Conservation (phyloP, 768 basidiomycete genomes). For the Candolleomyces eurysporus region DNA sequence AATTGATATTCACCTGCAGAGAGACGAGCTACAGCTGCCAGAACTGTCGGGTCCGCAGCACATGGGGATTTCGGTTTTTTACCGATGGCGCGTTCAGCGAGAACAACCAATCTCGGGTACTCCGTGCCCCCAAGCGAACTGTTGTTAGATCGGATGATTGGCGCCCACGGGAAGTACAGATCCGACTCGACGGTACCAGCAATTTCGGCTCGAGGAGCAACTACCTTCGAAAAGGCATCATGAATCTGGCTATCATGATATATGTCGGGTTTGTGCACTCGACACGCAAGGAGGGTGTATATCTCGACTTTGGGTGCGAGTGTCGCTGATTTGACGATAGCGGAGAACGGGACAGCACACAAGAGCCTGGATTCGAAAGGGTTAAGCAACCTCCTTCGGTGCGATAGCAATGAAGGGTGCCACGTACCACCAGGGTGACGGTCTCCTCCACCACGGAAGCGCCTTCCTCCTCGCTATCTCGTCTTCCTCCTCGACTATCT, state of each 20-base stretch:
- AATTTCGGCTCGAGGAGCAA: no score
- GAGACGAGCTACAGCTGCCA: slow-evolving; percentile 68
- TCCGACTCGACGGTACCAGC: no score
- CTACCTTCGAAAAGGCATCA: neutral
- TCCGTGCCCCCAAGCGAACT: neutral
- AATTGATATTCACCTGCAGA: slow-evolving; percentile 42
- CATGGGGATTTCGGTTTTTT: slow-evolving; percentile 32
- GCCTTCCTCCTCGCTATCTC: slow-evolving; percentile 21
- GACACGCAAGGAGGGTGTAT: slow-evolving; percentile 72
- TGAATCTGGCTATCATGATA: slow-evolving; percentile 17
- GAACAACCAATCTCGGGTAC: neutral
- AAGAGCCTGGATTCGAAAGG: slow-evolving; percentile 51
- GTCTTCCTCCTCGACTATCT: slow-evolving; percentile 24
- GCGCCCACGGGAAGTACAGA: no score
- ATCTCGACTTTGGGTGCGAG: slow-evolving; percentile 73
- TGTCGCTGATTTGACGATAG: slow-evolving; percentile 54
- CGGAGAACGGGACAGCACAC: slow-evolving; percentile 47
- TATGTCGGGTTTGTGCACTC: slow-evolving; percentile 61
- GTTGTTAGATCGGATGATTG: neutral
- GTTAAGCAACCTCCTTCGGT: slow-evolving; percentile 1
- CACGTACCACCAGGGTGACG: slow-evolving; percentile 71
- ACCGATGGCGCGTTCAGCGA: neutral
- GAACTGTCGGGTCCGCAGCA: slow-evolving; percentile 67
- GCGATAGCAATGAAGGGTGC: neutral
- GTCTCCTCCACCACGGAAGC: slow-evolving; percentile 73